Conservation (phyloP, 306 rosid genomes). For the Psophocarpus tetragonolobus region DNA sequence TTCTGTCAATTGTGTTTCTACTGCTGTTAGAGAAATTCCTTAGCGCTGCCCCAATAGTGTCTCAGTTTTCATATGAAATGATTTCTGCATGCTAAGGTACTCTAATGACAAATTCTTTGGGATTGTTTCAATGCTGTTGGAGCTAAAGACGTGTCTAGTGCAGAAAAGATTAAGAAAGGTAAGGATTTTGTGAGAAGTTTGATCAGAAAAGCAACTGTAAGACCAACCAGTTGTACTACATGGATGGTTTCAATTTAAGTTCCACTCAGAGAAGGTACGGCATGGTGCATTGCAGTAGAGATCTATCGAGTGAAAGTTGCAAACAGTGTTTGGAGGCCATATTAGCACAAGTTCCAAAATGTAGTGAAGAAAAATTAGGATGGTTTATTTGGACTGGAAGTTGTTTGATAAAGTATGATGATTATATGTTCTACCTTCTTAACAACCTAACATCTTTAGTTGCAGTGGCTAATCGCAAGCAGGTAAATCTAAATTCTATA, state of each 20-base stretch:
- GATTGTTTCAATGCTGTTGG: no score
- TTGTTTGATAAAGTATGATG: neutral
- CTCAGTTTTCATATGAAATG: neutral
- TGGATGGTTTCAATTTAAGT: neutral
- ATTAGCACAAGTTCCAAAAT: neutral
- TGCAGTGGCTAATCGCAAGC: neutral
- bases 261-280: neutral
- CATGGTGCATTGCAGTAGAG: neutral
- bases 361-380: neutral
- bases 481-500: neutral
- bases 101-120: neutral
- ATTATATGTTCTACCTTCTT: neutral
- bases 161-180: neutral
- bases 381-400: neutral
- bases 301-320: neutral
- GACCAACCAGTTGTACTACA: neutral
- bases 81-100: neutral
- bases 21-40: neutral
- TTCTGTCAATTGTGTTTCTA: constrained; percentile 30
- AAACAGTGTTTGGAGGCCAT: neutral
- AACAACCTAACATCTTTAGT: neutral
- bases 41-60: neutral
- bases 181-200: neutral
- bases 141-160: neutral
- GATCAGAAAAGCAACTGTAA: neutral